phyloP scores from a whole-genome alignment of 2,329 filamentous ascomycete species.

The Chrysoporthe cubensis region DNA sequence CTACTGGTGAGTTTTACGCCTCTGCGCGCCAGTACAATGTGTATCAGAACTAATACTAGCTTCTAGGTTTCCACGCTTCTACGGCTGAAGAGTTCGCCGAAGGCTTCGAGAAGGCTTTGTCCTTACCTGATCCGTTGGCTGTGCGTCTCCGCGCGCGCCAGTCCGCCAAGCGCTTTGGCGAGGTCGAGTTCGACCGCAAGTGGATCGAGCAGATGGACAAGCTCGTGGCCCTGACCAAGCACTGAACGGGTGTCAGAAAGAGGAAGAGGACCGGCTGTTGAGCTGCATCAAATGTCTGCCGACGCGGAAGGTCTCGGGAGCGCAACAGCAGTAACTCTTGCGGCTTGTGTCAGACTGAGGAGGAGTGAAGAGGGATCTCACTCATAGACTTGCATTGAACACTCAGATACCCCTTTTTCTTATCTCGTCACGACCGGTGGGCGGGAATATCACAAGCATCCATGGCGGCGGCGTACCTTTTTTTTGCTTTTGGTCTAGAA shows the following conservation, averaged over 20 bases:
- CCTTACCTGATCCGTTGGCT: slow-evolving; percentile 70
- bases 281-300: background rate
- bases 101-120: slow-evolving; percentile 77
- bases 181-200: slow-evolving; percentile 78
- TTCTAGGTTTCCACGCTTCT: slow-evolving; percentile 81
- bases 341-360: background rate
- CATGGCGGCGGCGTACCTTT: slow-evolving; percentile 10
- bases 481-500: slow-evolving; percentile 13
- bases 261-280: background rate
- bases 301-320: background rate
- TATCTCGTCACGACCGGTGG: slow-evolving; percentile 3
- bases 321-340: background rate
- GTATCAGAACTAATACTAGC: slow-evolving; percentile 28
- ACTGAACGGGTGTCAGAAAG: background rate
- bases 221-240: slow-evolving; percentile 58
- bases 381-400: slow-evolving; percentile 21
- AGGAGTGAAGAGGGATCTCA: background rate
- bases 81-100: slow-evolving; percentile 78
- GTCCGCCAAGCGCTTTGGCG: slow-evolving; percentile 84
- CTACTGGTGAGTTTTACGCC: slow-evolving; percentile 65
- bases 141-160: slow-evolving; percentile 76
- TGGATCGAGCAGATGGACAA: slow-evolving; percentile 79
- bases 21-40: background rate
- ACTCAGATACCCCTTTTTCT: slow-evolving; percentile 14
- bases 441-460: slow-evolving; percentile 8